phyloP scores from a whole-genome alignment of 371 early-diverging fungal species.

The Nematocida ausubeli region DNA sequence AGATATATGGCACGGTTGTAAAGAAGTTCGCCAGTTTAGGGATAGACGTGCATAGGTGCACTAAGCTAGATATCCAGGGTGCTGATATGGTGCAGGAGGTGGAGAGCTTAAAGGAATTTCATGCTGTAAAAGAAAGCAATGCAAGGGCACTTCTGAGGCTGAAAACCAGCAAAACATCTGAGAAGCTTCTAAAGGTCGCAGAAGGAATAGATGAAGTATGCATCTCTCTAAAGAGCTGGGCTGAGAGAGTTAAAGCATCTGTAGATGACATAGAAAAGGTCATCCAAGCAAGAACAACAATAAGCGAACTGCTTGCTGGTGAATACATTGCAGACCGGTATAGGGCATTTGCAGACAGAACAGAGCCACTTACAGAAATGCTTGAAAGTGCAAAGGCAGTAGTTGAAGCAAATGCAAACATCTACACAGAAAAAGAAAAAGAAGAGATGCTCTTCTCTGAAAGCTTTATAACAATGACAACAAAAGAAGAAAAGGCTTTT shows the following conservation, averaged over 20 bases:
- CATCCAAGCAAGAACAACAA: neutral
- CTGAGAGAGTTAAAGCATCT: neutral
- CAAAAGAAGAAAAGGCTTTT: neutral
- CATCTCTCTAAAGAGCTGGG: neutral
- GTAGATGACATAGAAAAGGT: neutral
- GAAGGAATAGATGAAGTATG: neutral
- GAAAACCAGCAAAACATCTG: neutral
- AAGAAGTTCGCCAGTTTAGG: neutral
- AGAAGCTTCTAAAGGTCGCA: neutral
- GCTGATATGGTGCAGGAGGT: neutral
- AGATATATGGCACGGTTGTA: neutral
- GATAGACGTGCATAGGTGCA: neutral
- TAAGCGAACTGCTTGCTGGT: slow-evolving; percentile 7
- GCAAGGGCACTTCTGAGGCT: slow-evolving; percentile 4
- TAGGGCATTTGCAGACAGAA: neutral
- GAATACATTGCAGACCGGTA: neutral
- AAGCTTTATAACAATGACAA: neutral
- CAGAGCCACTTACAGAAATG: neutral
- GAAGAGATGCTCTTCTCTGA: slow-evolving; percentile 2
- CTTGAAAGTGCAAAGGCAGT: neutral
- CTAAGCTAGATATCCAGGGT: neutral
- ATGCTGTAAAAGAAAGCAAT: neutral
- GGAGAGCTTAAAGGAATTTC: neutral
- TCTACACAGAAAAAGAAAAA: slow-evolving; percentile 6
- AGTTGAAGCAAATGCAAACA: neutral